phyloP scores from a whole-genome alignment of 2,329 filamentous ascomycete genomes.

The Claviceps capensis region DNA sequence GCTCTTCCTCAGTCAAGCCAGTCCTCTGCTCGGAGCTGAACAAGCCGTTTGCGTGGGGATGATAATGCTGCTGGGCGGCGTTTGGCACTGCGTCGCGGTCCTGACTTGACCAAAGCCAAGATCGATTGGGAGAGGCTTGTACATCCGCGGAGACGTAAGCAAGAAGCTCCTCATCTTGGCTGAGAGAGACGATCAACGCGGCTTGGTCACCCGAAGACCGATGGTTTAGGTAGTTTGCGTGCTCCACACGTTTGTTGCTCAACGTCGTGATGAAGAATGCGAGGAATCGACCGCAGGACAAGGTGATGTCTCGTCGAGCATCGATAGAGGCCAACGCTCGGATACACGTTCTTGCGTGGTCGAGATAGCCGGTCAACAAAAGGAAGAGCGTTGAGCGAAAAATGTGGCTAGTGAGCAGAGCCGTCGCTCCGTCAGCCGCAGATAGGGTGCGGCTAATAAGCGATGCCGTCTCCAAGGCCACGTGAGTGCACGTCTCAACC shows the following conservation, averaged over 20 bases:
- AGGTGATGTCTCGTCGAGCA: slow-evolving; percentile 56
- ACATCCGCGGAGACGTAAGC: slow-evolving; percentile 78
- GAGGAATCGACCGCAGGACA: slow-evolving; percentile 68
- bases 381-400: slow-evolving; percentile 79
- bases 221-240: slow-evolving; percentile 24
- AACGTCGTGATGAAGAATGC: slow-evolving; percentile 66
- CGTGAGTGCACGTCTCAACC: slow-evolving; percentile 61
- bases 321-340: slow-evolving; percentile 59
- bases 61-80: slow-evolving; percentile 8
- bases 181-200: slow-evolving; percentile 19
- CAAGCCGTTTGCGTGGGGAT: slow-evolving; percentile 22
- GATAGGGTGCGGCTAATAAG: slow-evolving; percentile 55
- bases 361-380: slow-evolving; percentile 59
- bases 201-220: slow-evolving; percentile 19
- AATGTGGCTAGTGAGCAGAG: slow-evolving; percentile 67
- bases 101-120: slow-evolving; percentile 69
- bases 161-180: slow-evolving; percentile 71
- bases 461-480: slow-evolving; percentile 64
- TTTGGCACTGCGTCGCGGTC: slow-evolving; percentile 30
- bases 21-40: slow-evolving; percentile 34
- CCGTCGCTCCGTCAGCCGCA: slow-evolving; percentile 54
- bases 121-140: slow-evolving; percentile 62
- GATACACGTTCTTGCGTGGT: slow-evolving; percentile 59
- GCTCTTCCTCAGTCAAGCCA: slow-evolving; percentile 41
- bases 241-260: slow-evolving; percentile 37